These are phyloP conservation scores for Sphaerosporella brunnea DNA, from an alignment of 495 filamentous ascomycete genomes.

Conservation along the genomic window DNA sequence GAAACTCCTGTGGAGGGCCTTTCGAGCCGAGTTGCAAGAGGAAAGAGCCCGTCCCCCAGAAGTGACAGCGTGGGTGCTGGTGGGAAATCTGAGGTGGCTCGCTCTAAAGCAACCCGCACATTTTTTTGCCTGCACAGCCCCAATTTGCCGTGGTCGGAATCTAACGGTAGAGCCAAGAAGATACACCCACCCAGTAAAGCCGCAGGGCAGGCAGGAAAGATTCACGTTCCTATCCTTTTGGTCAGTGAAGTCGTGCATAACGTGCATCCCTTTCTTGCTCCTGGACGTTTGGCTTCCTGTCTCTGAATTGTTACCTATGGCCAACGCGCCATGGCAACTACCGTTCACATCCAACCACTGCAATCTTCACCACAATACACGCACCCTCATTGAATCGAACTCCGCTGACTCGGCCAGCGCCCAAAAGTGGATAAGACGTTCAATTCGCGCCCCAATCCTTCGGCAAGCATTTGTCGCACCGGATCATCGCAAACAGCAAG, in stretches of 20 bases:
- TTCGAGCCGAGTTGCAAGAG: neutral
- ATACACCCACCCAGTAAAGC: neutral
- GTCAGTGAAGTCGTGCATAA: neutral
- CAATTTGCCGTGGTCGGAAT: neutral
- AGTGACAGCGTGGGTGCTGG: no score
- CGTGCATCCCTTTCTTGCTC: no score
- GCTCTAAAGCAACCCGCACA: no score
- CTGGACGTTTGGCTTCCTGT: neutral
- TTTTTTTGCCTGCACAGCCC: neutral
- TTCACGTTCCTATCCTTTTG: neutral
- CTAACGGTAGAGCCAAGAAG: no score
- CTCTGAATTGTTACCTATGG: no score
- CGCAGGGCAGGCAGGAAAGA: no score
- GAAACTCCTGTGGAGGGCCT: neutral
- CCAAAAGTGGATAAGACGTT: neutral
- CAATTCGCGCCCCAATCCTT: neutral
- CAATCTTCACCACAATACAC: neutral
- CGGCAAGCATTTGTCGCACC: neutral
- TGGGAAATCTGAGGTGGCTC: no score
- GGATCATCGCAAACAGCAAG: no score
- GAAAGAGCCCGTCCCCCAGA: no score
- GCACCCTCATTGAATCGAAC: constrained; percentile 1
- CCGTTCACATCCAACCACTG: constrained; percentile 1
- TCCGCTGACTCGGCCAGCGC: constrained; percentile 17
- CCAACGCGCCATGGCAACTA: neutral